Evolutionary conservation across 805 yeast species (phyloP), one percentile per base, ranked within the genome.

Genomic region (Yarrowia sp.): DNA sequence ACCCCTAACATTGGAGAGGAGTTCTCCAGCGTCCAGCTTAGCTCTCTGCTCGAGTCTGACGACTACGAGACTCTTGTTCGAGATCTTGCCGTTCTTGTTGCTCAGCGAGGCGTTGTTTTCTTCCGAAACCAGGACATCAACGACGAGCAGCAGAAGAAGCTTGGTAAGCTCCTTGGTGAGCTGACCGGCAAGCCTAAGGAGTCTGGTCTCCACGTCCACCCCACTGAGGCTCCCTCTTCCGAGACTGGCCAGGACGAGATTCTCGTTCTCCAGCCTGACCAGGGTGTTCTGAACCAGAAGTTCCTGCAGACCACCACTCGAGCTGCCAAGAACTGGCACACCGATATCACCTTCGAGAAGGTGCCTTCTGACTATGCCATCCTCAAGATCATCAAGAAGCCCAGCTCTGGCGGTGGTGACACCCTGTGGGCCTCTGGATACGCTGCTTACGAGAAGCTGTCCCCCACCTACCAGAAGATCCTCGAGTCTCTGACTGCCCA

Each of bases 321-420:
- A 63, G 71, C 65, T 60, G 72, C 67, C 51, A 70, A 73, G 35
- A 72, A 70, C 21, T 88, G 90, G 88, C 94, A 88, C 73, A 80
- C 88, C 10, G 96, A 88, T 71, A 86, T 86, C 42, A 81, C 90
- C 24, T 88, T 85, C 71, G 94, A 88, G 72, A 79, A 79, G 56
- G 89, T 85, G 70, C 88, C 92, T 12, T 87, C 93, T 13, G 87
- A 87, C 14, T 76, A 81, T 62, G 87, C 96, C 0, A 80, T 85
- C 65, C 84, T 88, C 68, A 77, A 83, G 18, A 83, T 85, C 62
- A 75, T 86, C 51, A 87, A 86, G 63, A 78, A 79, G 33, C 84
- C 85, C 29, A 38, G 47, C 47, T 83, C 79, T 22, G 72, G 70
- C 27, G 77, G 77, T 13, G 86, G 86, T n/a, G 86, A 82, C 68